Evolutionary conservation across 441 rosid genomes (phyloP).

Genomic region (Gossypium lobatum): DNA sequence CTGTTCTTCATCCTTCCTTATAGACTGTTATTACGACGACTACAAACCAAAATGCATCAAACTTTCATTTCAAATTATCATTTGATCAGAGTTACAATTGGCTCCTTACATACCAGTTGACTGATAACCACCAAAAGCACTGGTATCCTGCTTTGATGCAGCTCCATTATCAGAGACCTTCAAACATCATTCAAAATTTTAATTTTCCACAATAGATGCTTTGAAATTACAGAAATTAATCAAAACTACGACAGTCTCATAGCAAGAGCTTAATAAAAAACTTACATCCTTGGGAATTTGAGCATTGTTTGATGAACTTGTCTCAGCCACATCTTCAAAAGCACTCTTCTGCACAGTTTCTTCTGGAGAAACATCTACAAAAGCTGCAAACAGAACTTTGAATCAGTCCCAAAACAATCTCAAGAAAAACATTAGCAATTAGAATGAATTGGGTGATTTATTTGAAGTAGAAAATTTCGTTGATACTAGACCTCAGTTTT

Average conservation of each 20-base stretch:
- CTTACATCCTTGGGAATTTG: conserved; percentile 47
- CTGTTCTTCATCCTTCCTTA: not conserved
- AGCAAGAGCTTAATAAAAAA: conserved; percentile 7
- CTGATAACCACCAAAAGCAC: conserved; percentile 37
- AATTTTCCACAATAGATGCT: not conserved
- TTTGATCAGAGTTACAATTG: not conserved
- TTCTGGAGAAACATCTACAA: conserved; percentile 84
- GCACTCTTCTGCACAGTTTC: conserved; percentile 62
- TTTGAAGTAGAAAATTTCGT: not conserved
- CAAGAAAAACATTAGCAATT: not conserved
- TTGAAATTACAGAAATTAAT: conserved; percentile 7
- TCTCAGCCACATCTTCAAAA: conserved; percentile 50
- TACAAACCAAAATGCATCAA: not conserved
- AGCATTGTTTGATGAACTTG: conserved; percentile 45
- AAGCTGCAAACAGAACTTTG: conserved; percentile 49
- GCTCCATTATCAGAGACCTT: conserved; percentile 77
- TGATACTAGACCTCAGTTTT: not conserved
- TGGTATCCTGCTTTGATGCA: conserved; percentile 38
- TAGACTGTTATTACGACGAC: not conserved
- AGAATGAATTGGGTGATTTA: not conserved
- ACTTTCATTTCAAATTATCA: conserved; percentile 3
- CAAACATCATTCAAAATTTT: conserved; percentile 19
- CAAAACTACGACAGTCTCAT: not conserved
- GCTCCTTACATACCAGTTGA: conserved; percentile 45
- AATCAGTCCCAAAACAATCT: not conserved